Evolutionary conservation across 148 eudicot species (phyloP), one percentile per base, ranked within the genome.

Genomic region (Vaccinium darrowii): DNA sequence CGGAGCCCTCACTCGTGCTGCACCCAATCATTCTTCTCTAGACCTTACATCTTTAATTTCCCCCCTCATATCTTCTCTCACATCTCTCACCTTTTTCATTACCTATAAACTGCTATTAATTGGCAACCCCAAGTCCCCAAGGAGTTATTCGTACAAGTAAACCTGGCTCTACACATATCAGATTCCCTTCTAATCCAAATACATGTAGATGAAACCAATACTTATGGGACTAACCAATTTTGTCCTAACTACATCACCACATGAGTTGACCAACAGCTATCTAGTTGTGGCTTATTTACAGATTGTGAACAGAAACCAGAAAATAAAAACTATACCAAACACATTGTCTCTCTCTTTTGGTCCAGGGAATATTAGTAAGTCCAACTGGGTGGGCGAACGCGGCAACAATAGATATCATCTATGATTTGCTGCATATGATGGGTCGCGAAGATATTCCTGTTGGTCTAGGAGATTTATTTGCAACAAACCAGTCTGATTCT

Each of bases 321-420:
- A 4, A 27, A 13, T 15, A 67, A 67, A 11, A 12, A 11, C 74
- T 25, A 13, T 67, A 12, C 39, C 74, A 67, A 67, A 67, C 74
- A 67, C 7, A 27, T 25, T 27, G 57, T 50, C 5, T 72, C 4
- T 19, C 19, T 79, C 5, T 60, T 80, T 81, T 82, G 18, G 25
- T 65, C 21, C 82, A 96, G 99, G 99, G 94, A 36, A 88, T 96
- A 87, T 21, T 93, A 52, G 93, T 96, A 56, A 96, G 90, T 81
- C 94, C 99, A 50, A 94, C 94, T 21, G 99, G 99, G 1, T 96
- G 99, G 99, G 99, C 98, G 78, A 93, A 88, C 90, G 94, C 98
- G n/a, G 98, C 95, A 50, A 92, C 98, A 9, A 89, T 96, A 43
- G 98, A 96, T 84, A 82, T 92, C 1, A 87, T 96, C 25, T 96